These are phyloP conservation scores for Allium sativum DNA, from an alignment of 106 monocot species.

Conservation along the genomic window DNA sequence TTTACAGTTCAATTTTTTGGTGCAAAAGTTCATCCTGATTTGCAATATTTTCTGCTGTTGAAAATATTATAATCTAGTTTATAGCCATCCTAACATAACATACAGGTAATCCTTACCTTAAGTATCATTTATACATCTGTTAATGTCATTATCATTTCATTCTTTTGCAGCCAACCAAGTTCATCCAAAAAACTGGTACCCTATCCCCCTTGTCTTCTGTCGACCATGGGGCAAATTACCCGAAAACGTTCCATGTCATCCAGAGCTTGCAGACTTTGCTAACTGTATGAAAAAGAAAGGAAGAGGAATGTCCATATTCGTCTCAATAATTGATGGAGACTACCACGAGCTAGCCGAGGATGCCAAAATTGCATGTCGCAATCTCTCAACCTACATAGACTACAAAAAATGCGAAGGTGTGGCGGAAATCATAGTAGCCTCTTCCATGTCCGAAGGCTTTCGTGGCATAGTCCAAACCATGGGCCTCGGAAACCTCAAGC, in stretches of 20 bases:
- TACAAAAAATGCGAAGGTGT: slow-evolving; percentile 95
- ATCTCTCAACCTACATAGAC: slow-evolving; percentile 82
- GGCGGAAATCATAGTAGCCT: slow-evolving; percentile 88
- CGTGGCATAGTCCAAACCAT: slow-evolving; percentile 92
- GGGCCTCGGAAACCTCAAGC: slow-evolving; percentile 97
- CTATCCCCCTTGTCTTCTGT: slow-evolving; percentile 91
- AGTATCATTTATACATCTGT: not conserved
- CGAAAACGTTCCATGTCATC: slow-evolving; percentile 96
- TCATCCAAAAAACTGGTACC: slow-evolving; percentile 98
- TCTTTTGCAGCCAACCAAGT: slow-evolving; percentile 64
- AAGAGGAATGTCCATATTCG: slow-evolving; percentile 92
- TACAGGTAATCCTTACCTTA: not conserved
- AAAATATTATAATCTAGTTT: no score
- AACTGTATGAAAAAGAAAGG: slow-evolving; percentile 99
- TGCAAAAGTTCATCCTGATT: no score
- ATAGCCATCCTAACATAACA: not conserved
- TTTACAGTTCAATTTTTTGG: no score
- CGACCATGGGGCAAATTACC: slow-evolving; percentile 99
- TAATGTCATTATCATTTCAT: not conserved
- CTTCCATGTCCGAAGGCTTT: slow-evolving; percentile 80
- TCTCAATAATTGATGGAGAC: slow-evolving; percentile 85
- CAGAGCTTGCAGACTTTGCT: slow-evolving; percentile 97
- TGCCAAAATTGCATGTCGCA: slow-evolving; percentile 75
- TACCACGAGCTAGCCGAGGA: slow-evolving; percentile 83
- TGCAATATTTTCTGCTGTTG: no score